Evolutionary conservation across 768 basidiomycete genomes (phyloP).

Genomic region (Mycena galericulata): DNA sequence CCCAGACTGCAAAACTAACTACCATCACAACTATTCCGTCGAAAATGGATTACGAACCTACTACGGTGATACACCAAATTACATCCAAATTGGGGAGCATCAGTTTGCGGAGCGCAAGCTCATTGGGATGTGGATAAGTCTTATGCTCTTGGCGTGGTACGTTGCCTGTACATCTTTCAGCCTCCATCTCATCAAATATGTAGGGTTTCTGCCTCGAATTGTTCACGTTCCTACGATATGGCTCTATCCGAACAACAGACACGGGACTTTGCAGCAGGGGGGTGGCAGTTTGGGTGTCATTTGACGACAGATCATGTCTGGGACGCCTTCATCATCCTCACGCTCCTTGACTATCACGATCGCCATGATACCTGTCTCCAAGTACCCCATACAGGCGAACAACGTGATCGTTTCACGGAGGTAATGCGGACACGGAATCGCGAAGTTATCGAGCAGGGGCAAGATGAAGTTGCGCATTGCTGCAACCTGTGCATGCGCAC

Average conservation of each 20-base stretch:
- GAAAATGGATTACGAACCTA: slow-evolving; percentile 33
- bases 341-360: slow-evolving; percentile 41
- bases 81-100: slow-evolving; percentile 43
- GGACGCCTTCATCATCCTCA: slow-evolving; percentile 43
- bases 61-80: slow-evolving; percentile 34
- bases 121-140: slow-evolving; percentile 28
- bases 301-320: slow-evolving; percentile 45
- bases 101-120: slow-evolving; percentile 41
- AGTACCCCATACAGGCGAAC: slow-evolving; percentile 42
- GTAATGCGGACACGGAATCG: slow-evolving; percentile 42
- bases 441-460: slow-evolving; percentile 38
- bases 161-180: neutral
- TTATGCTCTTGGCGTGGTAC: slow-evolving; percentile 40
- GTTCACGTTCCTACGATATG: slow-evolving; percentile 32
- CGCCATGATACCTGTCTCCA: slow-evolving; percentile 19
- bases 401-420: slow-evolving; percentile 40
- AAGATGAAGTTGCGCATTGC: slow-evolving; percentile 41
- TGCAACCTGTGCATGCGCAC: slow-evolving; percentile 42
- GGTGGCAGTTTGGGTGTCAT: slow-evolving; percentile 38
- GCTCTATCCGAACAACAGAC: slow-evolving; percentile 19
- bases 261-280: slow-evolving; percentile 9
- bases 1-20: slow-evolving; percentile 36
- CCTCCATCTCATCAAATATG: neutral
- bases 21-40: slow-evolving; percentile 40
- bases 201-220: slow-evolving; percentile 35